Percentiles rank a stretch among this genome's conserved stretches.
Conservation (phyloP, 116 monocot genomes). For the Papilionanthe hybrid region DNA sequence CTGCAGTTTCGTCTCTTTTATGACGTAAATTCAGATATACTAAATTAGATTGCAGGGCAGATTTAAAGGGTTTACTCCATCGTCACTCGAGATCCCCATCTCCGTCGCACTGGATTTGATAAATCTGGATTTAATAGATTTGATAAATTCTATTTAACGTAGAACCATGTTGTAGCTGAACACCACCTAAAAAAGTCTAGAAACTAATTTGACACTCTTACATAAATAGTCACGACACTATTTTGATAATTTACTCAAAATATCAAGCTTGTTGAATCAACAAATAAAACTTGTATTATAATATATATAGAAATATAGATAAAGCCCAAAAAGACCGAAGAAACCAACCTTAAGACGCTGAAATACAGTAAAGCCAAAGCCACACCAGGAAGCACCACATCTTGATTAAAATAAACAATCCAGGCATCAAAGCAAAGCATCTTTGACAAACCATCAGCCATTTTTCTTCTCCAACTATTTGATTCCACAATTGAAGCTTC, state of each 20-base stretch:
- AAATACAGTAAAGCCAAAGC: constrained; percentile 81
- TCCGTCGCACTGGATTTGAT: too few species aligned
- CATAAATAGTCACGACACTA: too few species aligned
- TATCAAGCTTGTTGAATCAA: neutral
- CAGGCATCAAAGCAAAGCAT: constrained; percentile 58
- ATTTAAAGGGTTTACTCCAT: too few species aligned
- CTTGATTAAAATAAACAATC: constrained; percentile 71
- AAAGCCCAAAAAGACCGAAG: constrained; percentile 6
- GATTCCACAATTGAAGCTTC: constrained; percentile 10
- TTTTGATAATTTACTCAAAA: neutral
- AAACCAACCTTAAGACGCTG: constrained; percentile 65
- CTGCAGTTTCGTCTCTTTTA: too few species aligned
- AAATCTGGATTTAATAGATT: too few species aligned
- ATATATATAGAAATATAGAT: neutral
- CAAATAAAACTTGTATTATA: neutral
- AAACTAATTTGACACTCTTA: neutral
- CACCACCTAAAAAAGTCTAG: too few species aligned
- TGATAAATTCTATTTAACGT: too few species aligned
- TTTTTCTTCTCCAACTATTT: constrained; percentile 24
- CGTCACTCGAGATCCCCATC: too few species aligned
- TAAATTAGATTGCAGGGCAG: too few species aligned
- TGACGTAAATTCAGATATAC: too few species aligned
- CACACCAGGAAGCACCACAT: constrained; percentile 80
- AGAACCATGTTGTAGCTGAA: too few species aligned
- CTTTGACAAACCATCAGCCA: constrained; percentile 34